Percentiles rank a stretch among this genome's conserved stretches.
These are phyloP conservation scores for Datura wrightii DNA, from an alignment of 257 asterid species.

Conservation along the genomic window DNA sequence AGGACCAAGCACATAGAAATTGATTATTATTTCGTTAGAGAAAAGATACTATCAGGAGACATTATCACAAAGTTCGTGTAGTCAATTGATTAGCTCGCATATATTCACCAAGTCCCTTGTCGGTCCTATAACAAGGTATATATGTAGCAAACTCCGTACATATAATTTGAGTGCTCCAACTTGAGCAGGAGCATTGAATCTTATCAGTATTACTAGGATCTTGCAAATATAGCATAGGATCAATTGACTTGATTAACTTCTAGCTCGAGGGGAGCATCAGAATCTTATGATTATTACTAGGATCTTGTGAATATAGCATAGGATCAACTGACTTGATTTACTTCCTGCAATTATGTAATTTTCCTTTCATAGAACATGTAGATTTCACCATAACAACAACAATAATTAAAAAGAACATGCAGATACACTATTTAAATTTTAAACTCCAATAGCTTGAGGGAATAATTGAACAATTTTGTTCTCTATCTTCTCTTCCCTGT, in stretches of 20 bases:
- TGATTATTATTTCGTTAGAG: conserved; percentile 7
- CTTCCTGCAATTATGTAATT: neutral
- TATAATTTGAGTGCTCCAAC: neutral
- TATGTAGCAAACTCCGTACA: neutral
- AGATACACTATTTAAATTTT: neutral
- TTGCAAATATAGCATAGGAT: neutral
- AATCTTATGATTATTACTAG: conserved; percentile 7
- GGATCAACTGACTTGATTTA: neutral
- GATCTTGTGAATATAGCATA: neutral
- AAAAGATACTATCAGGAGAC: neutral
- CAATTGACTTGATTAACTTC: neutral
- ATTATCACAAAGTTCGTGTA: neutral
- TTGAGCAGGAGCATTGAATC: neutral
- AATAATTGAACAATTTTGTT: neutral
- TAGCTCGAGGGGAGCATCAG: neutral
- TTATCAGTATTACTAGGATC: conserved; percentile 6
- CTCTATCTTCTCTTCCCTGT: neutral
- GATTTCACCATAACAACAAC: neutral
- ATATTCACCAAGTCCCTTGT: neutral
- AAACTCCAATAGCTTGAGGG: neutral
- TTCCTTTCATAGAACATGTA: conserved; percentile 19
- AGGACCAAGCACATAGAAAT: neutral
- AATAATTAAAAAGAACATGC: neutral
- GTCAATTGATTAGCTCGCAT: neutral
- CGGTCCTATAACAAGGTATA: conserved; percentile 12